Evolutionary conservation across 352 stramenopile genomes (phyloP).

Genomic region (Phytopythium delawarense): DNA sequence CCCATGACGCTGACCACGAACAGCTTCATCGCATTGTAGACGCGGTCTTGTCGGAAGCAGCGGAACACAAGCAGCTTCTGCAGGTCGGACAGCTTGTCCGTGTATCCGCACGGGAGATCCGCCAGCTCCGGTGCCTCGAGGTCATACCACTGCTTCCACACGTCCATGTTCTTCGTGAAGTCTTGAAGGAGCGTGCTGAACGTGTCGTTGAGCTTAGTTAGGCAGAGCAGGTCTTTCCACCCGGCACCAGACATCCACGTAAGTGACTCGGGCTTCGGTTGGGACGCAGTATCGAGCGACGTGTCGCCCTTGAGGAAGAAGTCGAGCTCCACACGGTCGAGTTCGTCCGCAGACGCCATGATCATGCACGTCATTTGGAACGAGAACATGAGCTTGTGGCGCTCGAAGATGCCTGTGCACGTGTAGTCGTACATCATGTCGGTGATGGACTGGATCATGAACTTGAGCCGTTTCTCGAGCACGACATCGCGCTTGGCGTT

Average conservation of each 20-base stretch:
- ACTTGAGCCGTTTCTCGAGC: conserved; percentile 82
- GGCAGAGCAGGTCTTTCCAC: conserved; percentile 92
- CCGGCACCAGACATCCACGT: conserved; percentile 85
- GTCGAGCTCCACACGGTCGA: conserved; percentile 89
- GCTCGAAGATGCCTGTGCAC: conserved; percentile 95
- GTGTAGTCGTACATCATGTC: conserved; percentile 96
- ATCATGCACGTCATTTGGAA: conserved; percentile 98
- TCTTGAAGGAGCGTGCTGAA: conserved; percentile 55
- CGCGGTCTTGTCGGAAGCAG: conserved; percentile 93
- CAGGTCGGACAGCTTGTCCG: conserved; percentile 71
- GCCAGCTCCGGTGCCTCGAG: conserved; percentile 87
- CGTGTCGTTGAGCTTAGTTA: conserved; percentile 65
- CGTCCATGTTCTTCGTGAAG: conserved; percentile 37
- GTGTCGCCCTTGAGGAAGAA: conserved; percentile 96
- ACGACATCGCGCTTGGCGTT: conserved; percentile 89
- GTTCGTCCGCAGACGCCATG: conserved; percentile 72
- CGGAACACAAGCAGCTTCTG: conserved; percentile 92
- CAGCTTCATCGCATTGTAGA: conserved; percentile 95
- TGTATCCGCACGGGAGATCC: conserved; percentile 79
- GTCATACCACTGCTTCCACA: conserved; percentile 94
- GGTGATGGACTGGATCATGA: conserved; percentile 90
- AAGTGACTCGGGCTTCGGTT: conserved; percentile 64
- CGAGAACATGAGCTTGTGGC: conserved; percentile 97
- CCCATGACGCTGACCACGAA: conserved; percentile 92
- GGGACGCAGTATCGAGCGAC: conserved; percentile 77